Evolutionary conservation across 169 alveolate genomes (phyloP).

Genomic region (Plasmodium coatneyi): DNA sequence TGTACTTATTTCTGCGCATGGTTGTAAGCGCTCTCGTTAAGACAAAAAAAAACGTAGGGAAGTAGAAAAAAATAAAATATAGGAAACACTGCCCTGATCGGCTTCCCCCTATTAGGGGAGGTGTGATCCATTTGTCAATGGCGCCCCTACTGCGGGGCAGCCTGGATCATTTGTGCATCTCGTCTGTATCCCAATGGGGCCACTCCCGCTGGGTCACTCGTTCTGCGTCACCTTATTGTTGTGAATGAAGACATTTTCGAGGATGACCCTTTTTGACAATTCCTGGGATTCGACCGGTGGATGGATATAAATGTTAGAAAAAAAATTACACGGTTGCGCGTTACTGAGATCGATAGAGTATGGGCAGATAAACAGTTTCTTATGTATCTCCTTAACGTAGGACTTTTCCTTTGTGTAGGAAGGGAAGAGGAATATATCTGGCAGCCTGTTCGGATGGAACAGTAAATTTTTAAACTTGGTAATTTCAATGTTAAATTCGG

Average conservation of each 20-base stretch:
- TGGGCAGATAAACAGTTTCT: conserved; percentile 73
- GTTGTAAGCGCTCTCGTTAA: not conserved
- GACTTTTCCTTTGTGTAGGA: conserved; percentile 71
- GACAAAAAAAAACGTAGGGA: not conserved
- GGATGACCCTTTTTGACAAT: conserved; percentile 63
- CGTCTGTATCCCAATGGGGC: not conserved
- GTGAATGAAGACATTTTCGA: conserved; percentile 55
- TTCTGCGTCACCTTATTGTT: conserved; percentile 6
- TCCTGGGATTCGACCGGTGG: conserved; percentile 60
- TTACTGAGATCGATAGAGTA: conserved; percentile 57
- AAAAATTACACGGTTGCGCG: conserved; percentile 67
- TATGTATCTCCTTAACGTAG: conserved; percentile 56
- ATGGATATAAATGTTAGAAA: conserved; percentile 55
- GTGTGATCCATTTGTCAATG: not conserved
- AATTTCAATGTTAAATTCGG: conserved; percentile 68
- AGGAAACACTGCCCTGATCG: not conserved
- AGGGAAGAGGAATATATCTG: conserved; percentile 71
- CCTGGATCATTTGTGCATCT: not conserved
- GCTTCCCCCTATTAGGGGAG: not conserved
- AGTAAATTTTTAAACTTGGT: conserved; percentile 68
- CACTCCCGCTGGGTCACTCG: not conserved
- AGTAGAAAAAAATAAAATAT: not conserved
- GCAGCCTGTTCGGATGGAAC: conserved; percentile 71
- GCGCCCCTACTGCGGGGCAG: not conserved
- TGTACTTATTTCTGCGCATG: not conserved